Conservation (phyloP, 495 filamentous ascomycete genomes). For the Friedmanniomyces endolithicus region DNA sequence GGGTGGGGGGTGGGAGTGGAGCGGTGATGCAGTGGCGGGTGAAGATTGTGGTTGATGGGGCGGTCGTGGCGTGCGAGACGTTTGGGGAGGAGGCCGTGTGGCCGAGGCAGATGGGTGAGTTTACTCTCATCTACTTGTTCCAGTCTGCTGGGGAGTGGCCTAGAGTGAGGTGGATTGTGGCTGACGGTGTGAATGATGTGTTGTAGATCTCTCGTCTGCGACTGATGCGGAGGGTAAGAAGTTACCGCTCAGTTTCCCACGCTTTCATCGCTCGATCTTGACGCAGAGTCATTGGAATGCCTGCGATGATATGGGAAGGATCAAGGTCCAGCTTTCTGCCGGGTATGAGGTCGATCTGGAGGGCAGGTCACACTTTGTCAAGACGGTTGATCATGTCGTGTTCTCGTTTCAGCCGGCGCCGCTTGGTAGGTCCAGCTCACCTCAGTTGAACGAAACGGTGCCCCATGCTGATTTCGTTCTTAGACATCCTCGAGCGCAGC, state of each 20-base stretch:
- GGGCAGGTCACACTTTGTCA: slow-evolving; percentile 46
- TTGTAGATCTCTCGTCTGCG: not conserved
- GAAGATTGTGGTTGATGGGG: slow-evolving; percentile 59
- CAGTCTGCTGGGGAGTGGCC: no score
- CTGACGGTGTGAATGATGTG: not conserved
- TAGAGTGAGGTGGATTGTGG: no score
- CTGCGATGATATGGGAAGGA: slow-evolving; percentile 54
- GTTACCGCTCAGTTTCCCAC: slow-evolving; percentile 45
- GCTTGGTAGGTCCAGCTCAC: slow-evolving; percentile 40
- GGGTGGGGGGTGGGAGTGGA: no score
- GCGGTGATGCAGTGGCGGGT: slow-evolving; percentile 23
- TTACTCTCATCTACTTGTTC: not conserved
- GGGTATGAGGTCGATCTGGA: slow-evolving; percentile 44
- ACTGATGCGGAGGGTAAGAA: not conserved
- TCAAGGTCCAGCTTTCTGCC: slow-evolving; percentile 69
- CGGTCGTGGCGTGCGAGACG: not conserved
- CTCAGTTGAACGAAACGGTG: not conserved
- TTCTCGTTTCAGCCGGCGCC: slow-evolving; percentile 87
- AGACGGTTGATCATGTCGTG: slow-evolving; percentile 58
- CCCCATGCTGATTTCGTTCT: not conserved
- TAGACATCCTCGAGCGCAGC: slow-evolving; percentile 20
- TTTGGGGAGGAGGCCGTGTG: slow-evolving; percentile 1
- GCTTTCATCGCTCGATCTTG: slow-evolving; percentile 59
- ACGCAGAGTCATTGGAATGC: slow-evolving; percentile 61
- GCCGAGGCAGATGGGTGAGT: slow-evolving; percentile 10